These are phyloP conservation scores for Debaryomyces nepalensis DNA, from an alignment of 1,139 yeast genomes.

Conservation along the genomic window DNA sequence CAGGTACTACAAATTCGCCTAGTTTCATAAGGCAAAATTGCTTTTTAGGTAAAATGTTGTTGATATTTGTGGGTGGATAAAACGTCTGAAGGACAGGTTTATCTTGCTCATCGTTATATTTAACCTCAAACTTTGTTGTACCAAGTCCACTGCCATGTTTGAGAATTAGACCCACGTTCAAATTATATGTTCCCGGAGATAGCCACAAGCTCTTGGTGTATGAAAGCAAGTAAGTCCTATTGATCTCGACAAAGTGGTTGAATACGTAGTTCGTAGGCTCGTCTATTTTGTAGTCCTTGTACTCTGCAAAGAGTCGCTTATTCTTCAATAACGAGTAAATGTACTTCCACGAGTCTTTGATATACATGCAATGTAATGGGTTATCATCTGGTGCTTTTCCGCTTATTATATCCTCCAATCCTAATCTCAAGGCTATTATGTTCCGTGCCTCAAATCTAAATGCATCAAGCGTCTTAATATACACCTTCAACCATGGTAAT, in stretches of 20 bases:
- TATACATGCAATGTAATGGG: slow-evolving; percentile 31
- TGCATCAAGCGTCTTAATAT: slow-evolving; percentile 53
- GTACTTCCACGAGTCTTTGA: slow-evolving; percentile 61
- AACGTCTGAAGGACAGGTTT: slow-evolving; percentile 38
- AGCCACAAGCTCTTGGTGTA: slow-evolving; percentile 52
- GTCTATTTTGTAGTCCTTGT: slow-evolving; percentile 54
- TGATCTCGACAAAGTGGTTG: slow-evolving; percentile 51
- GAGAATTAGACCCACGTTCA: slow-evolving; percentile 56
- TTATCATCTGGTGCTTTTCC: slow-evolving; percentile 15
- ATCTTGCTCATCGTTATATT: slow-evolving; percentile 28
- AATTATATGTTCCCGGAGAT: slow-evolving; percentile 57
- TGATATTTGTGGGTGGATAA: slow-evolving; percentile 61
- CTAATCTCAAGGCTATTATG: slow-evolving; percentile 37
- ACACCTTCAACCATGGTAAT: slow-evolving; percentile 47
- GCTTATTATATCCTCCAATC: slow-evolving; percentile 20
- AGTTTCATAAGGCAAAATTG: slow-evolving; percentile 56
- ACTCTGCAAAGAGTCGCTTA: slow-evolving; percentile 57
- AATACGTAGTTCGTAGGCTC: slow-evolving; percentile 53
- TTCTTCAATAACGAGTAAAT: slow-evolving; percentile 55
- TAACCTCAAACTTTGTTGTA: slow-evolving; percentile 58
- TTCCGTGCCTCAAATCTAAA: slow-evolving; percentile 43
- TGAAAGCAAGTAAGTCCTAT: slow-evolving; percentile 53
- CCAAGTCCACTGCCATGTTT: slow-evolving; percentile 61
- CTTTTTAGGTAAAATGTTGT: slow-evolving; percentile 58
- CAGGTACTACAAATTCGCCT: slow-evolving; percentile 49